phyloP scores from a whole-genome alignment of 2,329 filamentous ascomycete species.

The Xylariaceae sp. region DNA sequence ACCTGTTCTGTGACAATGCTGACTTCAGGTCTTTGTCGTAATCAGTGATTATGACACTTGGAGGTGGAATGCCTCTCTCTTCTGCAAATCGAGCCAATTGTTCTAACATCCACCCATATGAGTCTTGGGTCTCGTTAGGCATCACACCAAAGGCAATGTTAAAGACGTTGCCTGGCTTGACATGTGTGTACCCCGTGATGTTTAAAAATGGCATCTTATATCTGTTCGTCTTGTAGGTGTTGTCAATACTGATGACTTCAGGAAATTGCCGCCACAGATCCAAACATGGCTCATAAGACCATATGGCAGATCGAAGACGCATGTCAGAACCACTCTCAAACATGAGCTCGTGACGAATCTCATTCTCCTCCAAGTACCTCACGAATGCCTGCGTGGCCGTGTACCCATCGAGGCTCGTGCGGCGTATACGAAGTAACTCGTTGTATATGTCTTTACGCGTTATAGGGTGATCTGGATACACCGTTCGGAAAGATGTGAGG shows the following conservation, averaged over 20 bases:
- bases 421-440: too few species aligned
- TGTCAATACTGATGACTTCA: neutral
- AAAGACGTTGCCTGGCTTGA: neutral
- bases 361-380: too few species aligned
- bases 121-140: neutral
- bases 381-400: too few species aligned
- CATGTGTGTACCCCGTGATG: neutral
- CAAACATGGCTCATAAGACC: too few species aligned
- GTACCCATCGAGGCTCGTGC: too few species aligned
- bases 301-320: too few species aligned
- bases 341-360: too few species aligned
- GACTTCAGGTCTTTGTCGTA: neutral
- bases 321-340: too few species aligned
- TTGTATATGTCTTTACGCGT: too few species aligned
- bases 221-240: neutral
- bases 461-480: too few species aligned
- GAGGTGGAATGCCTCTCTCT: neutral
- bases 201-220: neutral
- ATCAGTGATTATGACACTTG: neutral
- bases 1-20: neutral
- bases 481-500: too few species aligned
- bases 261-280: too few species aligned
- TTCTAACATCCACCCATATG: neutral
- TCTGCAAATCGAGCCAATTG: neutral
- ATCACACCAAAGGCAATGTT: neutral